These are phyloP conservation scores for Astrothelium macrocarpum DNA, from an alignment of 495 filamentous ascomycete genomes.

Conservation along the genomic window DNA sequence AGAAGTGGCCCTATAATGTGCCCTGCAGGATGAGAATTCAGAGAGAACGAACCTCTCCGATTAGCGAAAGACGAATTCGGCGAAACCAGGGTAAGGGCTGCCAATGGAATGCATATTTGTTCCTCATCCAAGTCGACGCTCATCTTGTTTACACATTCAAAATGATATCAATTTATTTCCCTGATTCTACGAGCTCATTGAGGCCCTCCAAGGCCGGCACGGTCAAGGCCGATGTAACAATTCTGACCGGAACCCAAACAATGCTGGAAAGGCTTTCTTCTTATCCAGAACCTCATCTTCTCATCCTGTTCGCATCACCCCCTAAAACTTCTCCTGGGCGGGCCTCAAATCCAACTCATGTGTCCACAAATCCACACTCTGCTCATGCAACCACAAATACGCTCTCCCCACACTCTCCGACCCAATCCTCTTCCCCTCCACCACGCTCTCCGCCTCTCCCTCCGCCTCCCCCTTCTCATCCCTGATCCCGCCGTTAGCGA, in stretches of 20 bases:
- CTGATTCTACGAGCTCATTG: neutral
- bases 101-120: neutral
- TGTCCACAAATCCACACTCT: conserved; percentile 35
- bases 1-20: too few relatives aligned
- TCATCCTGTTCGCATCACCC: neutral
- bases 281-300: too few relatives aligned
- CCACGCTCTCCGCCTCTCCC: conserved; percentile 6
- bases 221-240: too few relatives aligned
- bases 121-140: neutral
- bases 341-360: conserved; percentile 40
- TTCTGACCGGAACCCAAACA: too few relatives aligned
- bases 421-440: conserved; percentile 35
- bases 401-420: conserved; percentile 40
- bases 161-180: neutral
- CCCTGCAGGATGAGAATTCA: too few relatives aligned
- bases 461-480: conserved; percentile 33
- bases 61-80: too few relatives aligned
- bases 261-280: too few relatives aligned
- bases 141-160: neutral
- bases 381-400: conserved; percentile 38
- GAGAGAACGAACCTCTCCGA: too few relatives aligned
- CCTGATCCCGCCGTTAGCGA: conserved; percentile 38
- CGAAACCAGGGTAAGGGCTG: too few relatives aligned
- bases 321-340: conserved; percentile 38
- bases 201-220: too few relatives aligned